Percentiles rank a stretch among this genome's conserved stretches.
Evolutionary conservation across 1,284 basidiomycete genomes (phyloP).

Genomic region (Pyrrhoderma noxium): DNA sequence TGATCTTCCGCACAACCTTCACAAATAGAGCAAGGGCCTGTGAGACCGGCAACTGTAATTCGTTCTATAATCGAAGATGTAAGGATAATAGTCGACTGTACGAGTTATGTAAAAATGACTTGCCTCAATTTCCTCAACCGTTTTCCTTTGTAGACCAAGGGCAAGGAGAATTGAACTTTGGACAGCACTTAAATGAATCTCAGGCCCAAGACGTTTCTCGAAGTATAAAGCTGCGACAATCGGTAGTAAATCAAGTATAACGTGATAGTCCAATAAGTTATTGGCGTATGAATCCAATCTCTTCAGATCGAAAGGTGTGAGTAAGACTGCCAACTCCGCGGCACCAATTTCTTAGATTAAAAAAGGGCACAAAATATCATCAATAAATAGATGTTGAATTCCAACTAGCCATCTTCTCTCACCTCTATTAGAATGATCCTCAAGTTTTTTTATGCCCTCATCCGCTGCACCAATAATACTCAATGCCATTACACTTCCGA

Average conservation of each 20-base stretch:
- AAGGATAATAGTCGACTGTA: not conserved
- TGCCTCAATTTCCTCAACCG: constrained; percentile 84
- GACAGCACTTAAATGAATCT: constrained; percentile 68
- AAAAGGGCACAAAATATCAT: no score
- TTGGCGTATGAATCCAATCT: constrained; percentile 93
- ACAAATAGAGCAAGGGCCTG: constrained; percentile 89
- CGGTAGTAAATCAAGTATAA: constrained; percentile 90
- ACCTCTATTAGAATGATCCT: constrained; percentile 38
- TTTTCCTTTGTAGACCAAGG: constrained; percentile 88
- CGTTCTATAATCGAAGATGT: constrained; percentile 39
- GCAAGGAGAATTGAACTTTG: constrained; percentile 87
- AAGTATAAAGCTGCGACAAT: constrained; percentile 80
- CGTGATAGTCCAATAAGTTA: constrained; percentile 95
- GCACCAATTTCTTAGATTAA: constrained; percentile 44
- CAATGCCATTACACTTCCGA: constrained; percentile 79
- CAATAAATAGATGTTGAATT: no score
- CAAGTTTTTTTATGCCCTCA: constrained; percentile 45
- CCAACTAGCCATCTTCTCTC: no score
- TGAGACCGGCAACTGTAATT: constrained; percentile 78
- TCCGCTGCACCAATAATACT: constrained; percentile 86
- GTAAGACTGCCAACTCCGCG: constrained; percentile 63
- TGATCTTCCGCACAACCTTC: constrained; percentile 85
- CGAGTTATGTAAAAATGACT: constrained; percentile 19
- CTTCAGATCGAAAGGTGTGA: constrained; percentile 95
- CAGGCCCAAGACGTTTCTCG: constrained; percentile 59